These are phyloP conservation scores for Babesia bigemina DNA, from an alignment of 169 alveolate genomes.

Conservation along the genomic window DNA sequence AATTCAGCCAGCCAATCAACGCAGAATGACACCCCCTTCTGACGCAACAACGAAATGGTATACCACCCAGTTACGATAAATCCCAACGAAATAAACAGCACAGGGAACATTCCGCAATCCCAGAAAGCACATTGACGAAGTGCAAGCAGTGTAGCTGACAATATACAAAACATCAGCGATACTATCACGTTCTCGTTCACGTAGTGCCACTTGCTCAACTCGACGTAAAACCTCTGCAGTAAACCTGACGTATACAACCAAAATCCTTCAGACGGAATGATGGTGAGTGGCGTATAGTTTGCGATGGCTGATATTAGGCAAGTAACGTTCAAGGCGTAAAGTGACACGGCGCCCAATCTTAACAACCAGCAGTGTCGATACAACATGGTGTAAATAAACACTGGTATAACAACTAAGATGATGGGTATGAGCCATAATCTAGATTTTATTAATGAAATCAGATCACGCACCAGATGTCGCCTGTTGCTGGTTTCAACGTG, in stretches of 20 bases:
- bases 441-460: neutral
- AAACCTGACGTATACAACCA: neutral
- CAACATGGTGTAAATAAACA: neutral
- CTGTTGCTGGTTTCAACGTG: neutral
- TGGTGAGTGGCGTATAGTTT: neutral
- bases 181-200: slow-evolving; percentile 1
- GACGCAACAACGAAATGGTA: neutral
- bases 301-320: slow-evolving; percentile 12
- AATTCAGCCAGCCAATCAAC: neutral
- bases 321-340: neutral
- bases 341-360: neutral
- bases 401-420: neutral
- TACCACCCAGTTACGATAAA: neutral
- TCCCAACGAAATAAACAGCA: neutral
- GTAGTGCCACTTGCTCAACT: slow-evolving; percentile 3
- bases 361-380: slow-evolving; percentile 6
- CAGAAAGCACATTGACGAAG: neutral
- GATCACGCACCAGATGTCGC: neutral
- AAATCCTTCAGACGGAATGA: neutral
- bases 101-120: neutral
- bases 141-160: neutral
- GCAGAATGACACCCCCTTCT: slow-evolving; percentile 2
- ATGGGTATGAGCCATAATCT: neutral
- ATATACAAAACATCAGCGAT: neutral
- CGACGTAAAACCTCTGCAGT: neutral